Conservation (phyloP, 768 basidiomycete genomes). For the Multifurca ochricompacta region DNA sequence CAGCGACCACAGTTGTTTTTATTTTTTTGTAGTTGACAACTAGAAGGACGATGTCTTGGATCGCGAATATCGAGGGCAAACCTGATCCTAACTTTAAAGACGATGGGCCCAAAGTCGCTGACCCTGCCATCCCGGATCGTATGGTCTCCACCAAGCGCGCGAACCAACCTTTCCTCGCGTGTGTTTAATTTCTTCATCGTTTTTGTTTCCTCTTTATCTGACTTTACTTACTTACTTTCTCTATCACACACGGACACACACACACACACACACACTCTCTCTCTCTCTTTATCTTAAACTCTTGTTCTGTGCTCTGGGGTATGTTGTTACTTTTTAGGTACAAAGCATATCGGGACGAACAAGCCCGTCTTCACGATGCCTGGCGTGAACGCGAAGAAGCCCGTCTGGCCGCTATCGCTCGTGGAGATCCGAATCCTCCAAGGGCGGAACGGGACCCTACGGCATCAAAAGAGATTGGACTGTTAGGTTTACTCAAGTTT, state of each 20-base stretch:
- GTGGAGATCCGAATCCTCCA: conserved; percentile 58
- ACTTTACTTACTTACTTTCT: background rate
- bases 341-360: conserved; percentile 56
- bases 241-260: too few relatives aligned
- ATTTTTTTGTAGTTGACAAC: too few relatives aligned
- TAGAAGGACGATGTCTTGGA: conserved; percentile 53
- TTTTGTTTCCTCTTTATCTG: background rate
- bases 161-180: conserved; percentile 81
- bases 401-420: conserved; percentile 63
- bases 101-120: conserved; percentile 45
- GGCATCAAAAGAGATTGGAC: conserved; percentile 54
- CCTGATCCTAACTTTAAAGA: conserved; percentile 27
- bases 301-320: too few relatives aligned
- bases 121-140: conserved; percentile 57
- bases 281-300: too few relatives aligned
- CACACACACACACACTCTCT: too few relatives aligned
- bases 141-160: conserved; percentile 76
- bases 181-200: too few relatives aligned
- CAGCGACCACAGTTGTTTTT: too few relatives aligned
- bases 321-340: conserved; percentile 52
- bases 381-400: conserved; percentile 67
- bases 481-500: conserved; percentile 62
- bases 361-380: conserved; percentile 50
- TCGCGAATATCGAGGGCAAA: conserved; percentile 38
- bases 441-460: conserved; percentile 71